Evolutionary conservation across 352 stramenopile species (phyloP).

Genomic region (Plasmopara halstedii): DNA sequence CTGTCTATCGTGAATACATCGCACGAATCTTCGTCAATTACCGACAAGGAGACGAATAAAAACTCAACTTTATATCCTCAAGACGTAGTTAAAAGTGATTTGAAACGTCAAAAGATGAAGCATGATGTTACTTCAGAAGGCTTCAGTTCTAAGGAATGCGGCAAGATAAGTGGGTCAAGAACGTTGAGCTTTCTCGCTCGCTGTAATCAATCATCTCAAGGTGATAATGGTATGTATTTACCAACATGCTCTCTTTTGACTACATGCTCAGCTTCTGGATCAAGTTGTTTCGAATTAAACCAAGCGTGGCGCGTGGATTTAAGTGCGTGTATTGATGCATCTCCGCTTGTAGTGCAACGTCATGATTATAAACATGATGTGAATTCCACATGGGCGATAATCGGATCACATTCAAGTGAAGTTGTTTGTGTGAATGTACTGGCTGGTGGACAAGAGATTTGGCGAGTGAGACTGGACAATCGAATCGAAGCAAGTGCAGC

Average conservation of each 20-base stretch:
- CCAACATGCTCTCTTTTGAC: slow-evolving; percentile 8
- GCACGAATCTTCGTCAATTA: not conserved
- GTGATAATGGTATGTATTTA: slow-evolving; percentile 4
- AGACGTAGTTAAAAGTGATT: not conserved
- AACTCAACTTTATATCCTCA: not conserved
- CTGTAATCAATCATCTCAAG: slow-evolving; percentile 21
- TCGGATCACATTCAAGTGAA: slow-evolving; percentile 43
- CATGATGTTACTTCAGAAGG: too few relatives aligned
- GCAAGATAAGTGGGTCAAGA: too few relatives aligned
- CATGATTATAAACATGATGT: not conserved
- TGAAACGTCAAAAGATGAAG: slow-evolving; percentile 17
- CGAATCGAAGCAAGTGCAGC: slow-evolving; percentile 48
- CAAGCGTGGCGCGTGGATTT: slow-evolving; percentile 30
- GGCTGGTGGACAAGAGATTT: slow-evolving; percentile 17
- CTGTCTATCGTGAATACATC: not conserved
- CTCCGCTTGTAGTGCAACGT: slow-evolving; percentile 36
- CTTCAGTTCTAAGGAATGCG: too few relatives aligned
- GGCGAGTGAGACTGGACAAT: slow-evolving; percentile 37
- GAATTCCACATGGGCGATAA: slow-evolving; percentile 19
- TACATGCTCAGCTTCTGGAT: not conserved
- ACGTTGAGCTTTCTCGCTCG: slow-evolving; percentile 18
- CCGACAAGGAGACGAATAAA: not conserved
- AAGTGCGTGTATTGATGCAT: slow-evolving; percentile 57
- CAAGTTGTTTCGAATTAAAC: too few relatives aligned
- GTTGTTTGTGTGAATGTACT: slow-evolving; percentile 40